A percentile compares a stretch with the other conserved stretches of the same genome.
Conservation (phyloP, 257 asterid species). For the Leonotis leonurus region DNA sequence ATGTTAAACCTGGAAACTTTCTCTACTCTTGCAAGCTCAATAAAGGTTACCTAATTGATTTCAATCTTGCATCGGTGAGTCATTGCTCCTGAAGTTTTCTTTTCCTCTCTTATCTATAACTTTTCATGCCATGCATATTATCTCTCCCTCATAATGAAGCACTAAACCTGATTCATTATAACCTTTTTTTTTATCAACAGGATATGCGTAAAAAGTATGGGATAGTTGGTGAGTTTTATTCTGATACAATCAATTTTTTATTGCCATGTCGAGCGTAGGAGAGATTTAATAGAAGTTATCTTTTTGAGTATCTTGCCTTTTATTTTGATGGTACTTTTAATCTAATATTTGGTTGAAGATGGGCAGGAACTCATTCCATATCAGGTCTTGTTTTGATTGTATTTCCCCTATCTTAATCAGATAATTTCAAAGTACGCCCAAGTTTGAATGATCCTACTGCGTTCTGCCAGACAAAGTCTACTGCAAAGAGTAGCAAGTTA, state of each 20-base stretch:
- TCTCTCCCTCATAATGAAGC: background rate
- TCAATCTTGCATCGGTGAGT: constrained; percentile 93
- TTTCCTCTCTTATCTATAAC: background rate
- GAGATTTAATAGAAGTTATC: constrained; percentile 3
- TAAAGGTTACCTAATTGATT: constrained; percentile 88
- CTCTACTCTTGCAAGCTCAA: constrained; percentile 73
- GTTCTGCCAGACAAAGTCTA: constrained; percentile 26
- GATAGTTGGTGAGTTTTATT: constrained; percentile 44
- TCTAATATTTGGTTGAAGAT: background rate
- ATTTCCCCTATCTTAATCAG: constrained; percentile 29
- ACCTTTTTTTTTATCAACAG: constrained; percentile 29
- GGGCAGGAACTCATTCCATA: background rate
- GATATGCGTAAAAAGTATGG: constrained; percentile 59
- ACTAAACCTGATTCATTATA: background rate
- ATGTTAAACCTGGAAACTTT: constrained; percentile 95
- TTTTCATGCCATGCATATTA: background rate
- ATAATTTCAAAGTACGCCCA: constrained; percentile 33
- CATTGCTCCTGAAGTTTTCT: constrained; percentile 9
- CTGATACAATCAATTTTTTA: constrained; percentile 3
- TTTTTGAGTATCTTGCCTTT: constrained; percentile 5
- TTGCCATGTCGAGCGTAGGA: background rate
- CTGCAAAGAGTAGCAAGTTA: constrained; percentile 34
- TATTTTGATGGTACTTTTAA: background rate
- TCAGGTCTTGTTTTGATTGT: constrained; percentile 4
- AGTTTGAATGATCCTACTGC: constrained; percentile 26